These are phyloP conservation scores for Fusarium decemcellulare DNA, from an alignment of 2,329 filamentous ascomycete genomes.

Conservation along the genomic window DNA sequence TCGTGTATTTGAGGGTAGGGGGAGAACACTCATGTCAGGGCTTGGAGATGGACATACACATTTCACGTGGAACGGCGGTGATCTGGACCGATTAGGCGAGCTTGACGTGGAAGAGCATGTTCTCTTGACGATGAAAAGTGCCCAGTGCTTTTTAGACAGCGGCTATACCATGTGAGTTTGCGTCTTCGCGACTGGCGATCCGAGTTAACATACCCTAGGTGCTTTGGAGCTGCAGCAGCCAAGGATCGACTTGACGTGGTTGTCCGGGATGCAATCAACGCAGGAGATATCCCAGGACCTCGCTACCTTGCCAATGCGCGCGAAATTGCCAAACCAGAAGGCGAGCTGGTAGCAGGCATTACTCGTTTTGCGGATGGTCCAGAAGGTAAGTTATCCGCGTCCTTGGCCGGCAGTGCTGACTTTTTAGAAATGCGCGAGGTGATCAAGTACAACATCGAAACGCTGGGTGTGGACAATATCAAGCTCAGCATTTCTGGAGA, in stretches of 20 bases:
- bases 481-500: conserved; percentile 32
- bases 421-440: neutral
- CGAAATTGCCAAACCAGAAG: conserved; percentile 30
- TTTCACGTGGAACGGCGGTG: conserved; percentile 35
- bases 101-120: conserved; percentile 30
- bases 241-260: conserved; percentile 36
- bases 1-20: conserved; percentile 20
- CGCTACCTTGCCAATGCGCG: conserved; percentile 29
- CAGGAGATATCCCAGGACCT: conserved; percentile 26
- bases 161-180: conserved; percentile 35
- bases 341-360: conserved; percentile 28
- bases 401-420: neutral
- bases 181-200: too few relatives aligned
- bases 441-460: conserved; percentile 15
- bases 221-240: conserved; percentile 34
- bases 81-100: conserved; percentile 26
- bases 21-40: conserved; percentile 31
- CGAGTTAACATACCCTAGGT: conserved; percentile 3
- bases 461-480: conserved; percentile 25
- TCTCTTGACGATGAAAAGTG: conserved; percentile 28
- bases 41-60: conserved; percentile 29
- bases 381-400: neutral
- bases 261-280: conserved; percentile 31
- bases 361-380: conserved; percentile 20
- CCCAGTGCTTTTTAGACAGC: conserved; percentile 31